A percentile compares a stretch with the other conserved stretches of the same genome.
These are phyloP conservation scores for Fusarium nelsonii DNA, from an alignment of 2,329 filamentous ascomycete species.

Conservation along the genomic window DNA sequence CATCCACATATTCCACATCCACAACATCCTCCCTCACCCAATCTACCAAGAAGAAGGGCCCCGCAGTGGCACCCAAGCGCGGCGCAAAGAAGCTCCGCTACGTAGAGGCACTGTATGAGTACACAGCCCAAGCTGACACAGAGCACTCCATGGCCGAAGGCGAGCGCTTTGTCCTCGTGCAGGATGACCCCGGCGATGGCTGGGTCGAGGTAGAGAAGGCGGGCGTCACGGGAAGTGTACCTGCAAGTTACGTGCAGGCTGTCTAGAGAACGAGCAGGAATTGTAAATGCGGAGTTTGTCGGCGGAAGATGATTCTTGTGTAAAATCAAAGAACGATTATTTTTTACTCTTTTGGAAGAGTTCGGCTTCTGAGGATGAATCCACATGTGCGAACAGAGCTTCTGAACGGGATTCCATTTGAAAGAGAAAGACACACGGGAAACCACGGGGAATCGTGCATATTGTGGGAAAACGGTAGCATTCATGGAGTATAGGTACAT, in stretches of 20 bases:
- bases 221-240: constrained; percentile 87
- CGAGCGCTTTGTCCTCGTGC: constrained; percentile 90
- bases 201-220: constrained; percentile 98
- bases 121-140: constrained; percentile 83
- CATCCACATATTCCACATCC: constrained; percentile 83
- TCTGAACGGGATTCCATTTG: constrained; percentile 16
- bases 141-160: constrained; percentile 94
- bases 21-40: constrained; percentile 53
- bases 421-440: constrained; percentile 21
- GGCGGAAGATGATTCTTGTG: background rate
- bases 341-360: background rate
- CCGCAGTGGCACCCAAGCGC: constrained; percentile 88
- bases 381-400: constrained; percentile 12
- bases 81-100: constrained; percentile 95
- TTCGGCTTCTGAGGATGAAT: background rate
- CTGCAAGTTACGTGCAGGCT: constrained; percentile 90
- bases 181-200: constrained; percentile 89
- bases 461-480: constrained; percentile 20
- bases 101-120: constrained; percentile 93
- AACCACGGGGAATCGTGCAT: constrained; percentile 23
- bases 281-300: constrained; percentile 29
- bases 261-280: constrained; percentile 60
- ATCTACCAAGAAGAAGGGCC: constrained; percentile 83
- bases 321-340: background rate
- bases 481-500: constrained; percentile 34